phyloP scores from a whole-genome alignment of 129 eudicot species.

The Rutidosis leptorrhynchoides region DNA sequence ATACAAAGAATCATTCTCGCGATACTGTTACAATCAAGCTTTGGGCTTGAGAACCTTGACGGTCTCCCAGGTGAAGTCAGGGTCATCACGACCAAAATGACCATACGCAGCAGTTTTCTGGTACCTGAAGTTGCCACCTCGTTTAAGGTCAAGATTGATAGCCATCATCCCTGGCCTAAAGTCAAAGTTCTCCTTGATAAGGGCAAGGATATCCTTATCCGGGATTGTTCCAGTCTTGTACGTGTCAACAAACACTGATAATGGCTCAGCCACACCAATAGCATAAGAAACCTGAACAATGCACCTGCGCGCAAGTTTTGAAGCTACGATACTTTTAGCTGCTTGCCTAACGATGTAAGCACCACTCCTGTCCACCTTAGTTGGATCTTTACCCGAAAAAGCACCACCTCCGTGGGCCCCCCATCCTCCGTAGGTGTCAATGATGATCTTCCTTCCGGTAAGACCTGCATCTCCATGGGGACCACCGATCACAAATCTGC shows the following conservation, averaged over 20 bases:
- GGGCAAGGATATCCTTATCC: slow-evolving; percentile 40
- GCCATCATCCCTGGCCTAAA: slow-evolving; percentile 52
- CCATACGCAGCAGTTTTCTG: slow-evolving; percentile 51
- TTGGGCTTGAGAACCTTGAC: slow-evolving; percentile 40
- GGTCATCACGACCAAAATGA: slow-evolving; percentile 44
- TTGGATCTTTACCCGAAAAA: slow-evolving; percentile 52
- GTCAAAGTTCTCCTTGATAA: slow-evolving; percentile 44
- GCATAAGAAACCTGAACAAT: slow-evolving; percentile 45
- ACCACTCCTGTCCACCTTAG: slow-evolving; percentile 56
- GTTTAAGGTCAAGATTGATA: slow-evolving; percentile 38
- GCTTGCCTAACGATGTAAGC: slow-evolving; percentile 49
- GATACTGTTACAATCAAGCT: slow-evolving; percentile 31
- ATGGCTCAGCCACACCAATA: slow-evolving; percentile 45
- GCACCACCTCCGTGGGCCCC: slow-evolving; percentile 58
- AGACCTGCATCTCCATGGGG: slow-evolving; percentile 73
- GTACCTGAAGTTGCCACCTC: slow-evolving; percentile 47
- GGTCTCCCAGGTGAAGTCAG: slow-evolving; percentile 47
- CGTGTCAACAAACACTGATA: slow-evolving; percentile 43
- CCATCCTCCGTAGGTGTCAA: slow-evolving; percentile 82
- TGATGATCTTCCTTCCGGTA: slow-evolving; percentile 68
- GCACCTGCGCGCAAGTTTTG: slow-evolving; percentile 50
- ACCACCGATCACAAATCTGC: slow-evolving; percentile 43
- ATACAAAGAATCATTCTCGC: slow-evolving; percentile 24
- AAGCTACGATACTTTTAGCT: slow-evolving; percentile 43
- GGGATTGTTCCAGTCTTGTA: slow-evolving; percentile 46